Evolutionary conservation across 148 eudicot species (phyloP), one percentile per base, ranked within the genome.

Genomic region (Chenopodium quinoa): DNA sequence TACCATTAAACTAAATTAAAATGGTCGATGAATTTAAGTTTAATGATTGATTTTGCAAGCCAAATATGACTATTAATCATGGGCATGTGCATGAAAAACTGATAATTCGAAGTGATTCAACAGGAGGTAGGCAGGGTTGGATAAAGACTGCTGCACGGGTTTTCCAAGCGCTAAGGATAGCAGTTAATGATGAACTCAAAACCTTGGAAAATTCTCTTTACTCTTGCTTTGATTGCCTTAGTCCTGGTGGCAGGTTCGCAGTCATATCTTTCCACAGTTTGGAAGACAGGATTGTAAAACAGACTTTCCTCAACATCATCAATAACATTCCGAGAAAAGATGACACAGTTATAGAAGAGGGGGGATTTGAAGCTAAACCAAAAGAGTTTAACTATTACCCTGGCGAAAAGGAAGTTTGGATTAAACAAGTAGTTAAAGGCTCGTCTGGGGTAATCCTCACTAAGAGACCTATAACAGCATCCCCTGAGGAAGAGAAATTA

Each of bases 91-190:
- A 37, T 64, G 77, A 3, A 34, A 54, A 66, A 23, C 75, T 83
- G 50, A 74, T 13, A 83, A 25, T 27, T 75, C 14, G 0, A 34
- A 66, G 17, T 66, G 54, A 78, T 75, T 71, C 40, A 73, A 77
- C 90, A 93, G 98, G 89, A 74, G 97, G 98, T 74, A 92, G 99
- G 81, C 99, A 96, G 69, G 99, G 99, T 76, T 96, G 99, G 99
- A 96, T 96, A 82, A 96, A 96, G 86, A 96, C 99, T 14, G 95
- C 98, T 14, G 89, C 95, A 71, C 87, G 99, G 37, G 99, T 96
- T n/a, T 94, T 96, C 85, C 99, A 96, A 86, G 99, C 97, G n/a
- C 82, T 96, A 76, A 84, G 99, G 80, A 94, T 96, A 84, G 99
- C 99, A 78, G 99, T 96, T 48, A 96, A 96, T 71, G 99, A 96